phyloP scores from a whole-genome alignment of 352 stramenopile genomes.

The Pythium monospermum region DNA sequence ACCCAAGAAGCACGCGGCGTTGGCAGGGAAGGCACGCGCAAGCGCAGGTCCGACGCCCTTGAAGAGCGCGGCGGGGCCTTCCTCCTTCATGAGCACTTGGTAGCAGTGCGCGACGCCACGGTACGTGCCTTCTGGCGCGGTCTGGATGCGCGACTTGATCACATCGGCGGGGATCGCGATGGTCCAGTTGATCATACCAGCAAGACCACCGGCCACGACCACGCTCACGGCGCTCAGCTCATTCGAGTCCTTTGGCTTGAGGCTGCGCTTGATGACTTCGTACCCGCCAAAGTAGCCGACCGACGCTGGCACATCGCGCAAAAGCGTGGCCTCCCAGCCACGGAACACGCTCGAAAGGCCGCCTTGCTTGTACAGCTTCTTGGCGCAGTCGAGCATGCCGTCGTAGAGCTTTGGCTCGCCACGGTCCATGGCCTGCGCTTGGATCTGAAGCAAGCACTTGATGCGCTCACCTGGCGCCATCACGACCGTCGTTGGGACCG shows the following conservation, averaged over 20 bases:
- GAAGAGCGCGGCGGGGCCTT: conserved; percentile 91
- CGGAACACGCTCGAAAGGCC: conserved; percentile 93
- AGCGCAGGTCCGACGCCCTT: conserved; percentile 93
- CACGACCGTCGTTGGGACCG: conserved; percentile 84
- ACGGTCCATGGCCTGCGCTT: conserved; percentile 79
- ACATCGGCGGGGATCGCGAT: conserved; percentile 95
- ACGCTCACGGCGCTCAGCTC: conserved; percentile 87
- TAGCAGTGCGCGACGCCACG: conserved; percentile 89
- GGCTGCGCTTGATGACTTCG: conserved; percentile 85
- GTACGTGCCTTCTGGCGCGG: conserved; percentile 93
- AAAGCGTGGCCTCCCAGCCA: conserved; percentile 91
- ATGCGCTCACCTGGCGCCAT: conserved; percentile 96
- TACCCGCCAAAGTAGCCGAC: conserved; percentile 95
- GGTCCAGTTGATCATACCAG: conserved; percentile 93
- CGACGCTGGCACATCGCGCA: conserved; percentile 93
- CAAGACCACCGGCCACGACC: conserved; percentile 92
- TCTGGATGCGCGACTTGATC: conserved; percentile 96
- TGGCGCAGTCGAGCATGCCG: conserved; percentile 94
- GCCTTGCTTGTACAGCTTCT: conserved; percentile 89
- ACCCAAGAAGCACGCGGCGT: conserved; percentile 94
- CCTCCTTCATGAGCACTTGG: conserved; percentile 91
- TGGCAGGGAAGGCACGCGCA: conserved; percentile 93
- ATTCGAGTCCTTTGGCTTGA: conserved; percentile 80
- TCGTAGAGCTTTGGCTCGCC: conserved; percentile 86
- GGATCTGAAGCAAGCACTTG: conserved; percentile 95